Evolutionary conservation across 228 moss, liverwort and hornwort species (phyloP), one percentile per base, ranked within the genome.

Genomic region (Sphagnum fallax): DNA sequence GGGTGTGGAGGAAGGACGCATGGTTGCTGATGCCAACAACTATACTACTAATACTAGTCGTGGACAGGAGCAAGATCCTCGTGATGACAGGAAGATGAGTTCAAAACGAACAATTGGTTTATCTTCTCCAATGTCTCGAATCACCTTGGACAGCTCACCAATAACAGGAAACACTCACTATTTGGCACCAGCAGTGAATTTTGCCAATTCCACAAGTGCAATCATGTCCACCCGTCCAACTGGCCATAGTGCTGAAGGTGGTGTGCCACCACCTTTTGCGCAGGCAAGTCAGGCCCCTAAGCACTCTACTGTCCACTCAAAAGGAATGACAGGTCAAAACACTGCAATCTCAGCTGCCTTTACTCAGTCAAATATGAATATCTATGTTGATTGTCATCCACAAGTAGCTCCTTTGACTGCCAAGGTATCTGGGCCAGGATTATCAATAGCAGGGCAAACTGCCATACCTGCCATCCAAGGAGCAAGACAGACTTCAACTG

Each of bases 71-170:
- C 81, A 81, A 49, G 86, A 82, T 65, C 53, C 4, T 13, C 69
- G 47, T 68, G 86, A 86, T 63, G 86, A 86, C 5, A 75, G 82
- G 3, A 85, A 80, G 79, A 53, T 71, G 75, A 77, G 65, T 69
- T 72, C 77, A 15, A 82, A 77, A 72, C 76, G 79, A 75, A 9
- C 65, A 48, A 48, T 58, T 16, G 72, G 16, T 11, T 5, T 65
- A 16, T 62, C 78, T 2, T 70, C 78, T 59, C 13, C 76, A 10
- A 8, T 68, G 65, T 70, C 74, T 13, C 77, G 82, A 49, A 82
- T 80, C 0, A 2, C 8, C 55, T 55, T 55, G 12, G 55, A 55
- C 12, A 55, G 70, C 55, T 73, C 65, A 48, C 15, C 70, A 8
- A 61, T 15, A 7, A 67, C 55, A 5, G 64, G 67, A 14, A 52